Conservation (phyloP, 495 filamentous ascomycete species). For the Aspergillus sparsus region DNA sequence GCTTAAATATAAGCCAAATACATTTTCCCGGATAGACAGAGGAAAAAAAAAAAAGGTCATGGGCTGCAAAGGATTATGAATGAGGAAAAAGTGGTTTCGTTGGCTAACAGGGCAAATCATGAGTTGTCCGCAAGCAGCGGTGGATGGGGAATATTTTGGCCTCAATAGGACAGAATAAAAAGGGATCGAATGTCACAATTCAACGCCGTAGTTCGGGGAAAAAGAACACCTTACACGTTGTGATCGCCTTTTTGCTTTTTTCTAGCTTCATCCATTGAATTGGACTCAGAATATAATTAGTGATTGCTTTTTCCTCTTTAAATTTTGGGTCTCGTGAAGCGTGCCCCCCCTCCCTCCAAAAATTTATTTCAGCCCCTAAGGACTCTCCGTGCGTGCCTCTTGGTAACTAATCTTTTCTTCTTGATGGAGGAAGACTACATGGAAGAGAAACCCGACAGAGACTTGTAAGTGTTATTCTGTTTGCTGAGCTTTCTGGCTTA, state of each 20-base stretch:
- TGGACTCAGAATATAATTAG: background rate
- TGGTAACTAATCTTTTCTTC: background rate
- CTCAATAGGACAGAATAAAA: no score
- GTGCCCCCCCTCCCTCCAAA: background rate
- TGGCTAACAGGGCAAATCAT: no score
- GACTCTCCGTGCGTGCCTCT: no score
- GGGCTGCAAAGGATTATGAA: no score
- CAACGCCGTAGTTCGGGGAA: background rate
- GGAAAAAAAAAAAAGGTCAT: background rate
- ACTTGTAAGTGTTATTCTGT: slow-evolving; percentile 13
- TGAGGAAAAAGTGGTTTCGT: no score
- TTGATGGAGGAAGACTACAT: background rate
- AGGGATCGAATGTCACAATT: background rate
- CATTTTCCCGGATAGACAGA: background rate
- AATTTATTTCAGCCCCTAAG: background rate
- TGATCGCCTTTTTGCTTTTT: slow-evolving; percentile 6
- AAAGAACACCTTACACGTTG: background rate
- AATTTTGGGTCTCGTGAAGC: background rate
- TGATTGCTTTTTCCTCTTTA: background rate
- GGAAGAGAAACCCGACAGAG: slow-evolving; percentile 3
- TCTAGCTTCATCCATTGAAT: background rate
- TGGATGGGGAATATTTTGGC: no score
- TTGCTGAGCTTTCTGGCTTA: slow-evolving; percentile 3
- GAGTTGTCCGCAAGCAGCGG: no score
- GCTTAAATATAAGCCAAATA: background rate